Evolutionary conservation across 805 yeast genomes (phyloP).

Genomic region (Yarrowia deformans): DNA sequence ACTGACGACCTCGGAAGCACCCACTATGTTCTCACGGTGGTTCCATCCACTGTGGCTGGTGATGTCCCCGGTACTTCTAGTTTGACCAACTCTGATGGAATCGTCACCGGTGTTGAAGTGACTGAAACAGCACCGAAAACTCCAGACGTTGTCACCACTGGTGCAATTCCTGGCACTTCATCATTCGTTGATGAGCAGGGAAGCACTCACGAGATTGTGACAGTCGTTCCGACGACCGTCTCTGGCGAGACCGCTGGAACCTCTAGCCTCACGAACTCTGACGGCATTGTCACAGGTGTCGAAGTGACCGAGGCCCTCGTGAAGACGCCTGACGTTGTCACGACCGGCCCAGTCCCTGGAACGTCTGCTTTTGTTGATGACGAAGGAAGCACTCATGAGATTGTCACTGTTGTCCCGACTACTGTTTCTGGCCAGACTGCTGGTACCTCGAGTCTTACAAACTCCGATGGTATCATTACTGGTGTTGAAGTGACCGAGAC

Average conservation of each 20-base stretch:
- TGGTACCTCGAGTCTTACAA: neutral
- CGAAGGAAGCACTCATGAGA: neutral
- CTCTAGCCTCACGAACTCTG: too few species aligned
- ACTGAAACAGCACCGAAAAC: neutral
- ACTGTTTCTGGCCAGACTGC: neutral
- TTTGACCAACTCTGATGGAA: neutral
- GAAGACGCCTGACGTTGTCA: neutral
- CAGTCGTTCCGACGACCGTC: neutral
- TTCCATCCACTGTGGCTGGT: too few species aligned
- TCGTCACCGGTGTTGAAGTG: constrained; percentile 1
- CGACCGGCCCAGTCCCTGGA: neutral
- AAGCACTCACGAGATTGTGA: neutral
- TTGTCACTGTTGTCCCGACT: neutral
- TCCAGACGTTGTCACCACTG: neutral
- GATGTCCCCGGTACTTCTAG: neutral
- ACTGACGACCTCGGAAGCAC: neutral
- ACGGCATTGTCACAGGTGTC: too few species aligned
- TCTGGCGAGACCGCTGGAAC: neutral
- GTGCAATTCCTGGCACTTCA: neutral
- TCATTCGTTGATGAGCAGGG: neutral
- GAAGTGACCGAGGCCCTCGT: too few species aligned
- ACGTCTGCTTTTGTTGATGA: neutral
- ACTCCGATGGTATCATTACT: neutral
- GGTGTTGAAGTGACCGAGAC: neutral
- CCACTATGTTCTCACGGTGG: too few species aligned